Base-by-base conservation (phyloP, 2,329 filamentous ascomycete genomes). In the Fusarium palustre region DNA sequence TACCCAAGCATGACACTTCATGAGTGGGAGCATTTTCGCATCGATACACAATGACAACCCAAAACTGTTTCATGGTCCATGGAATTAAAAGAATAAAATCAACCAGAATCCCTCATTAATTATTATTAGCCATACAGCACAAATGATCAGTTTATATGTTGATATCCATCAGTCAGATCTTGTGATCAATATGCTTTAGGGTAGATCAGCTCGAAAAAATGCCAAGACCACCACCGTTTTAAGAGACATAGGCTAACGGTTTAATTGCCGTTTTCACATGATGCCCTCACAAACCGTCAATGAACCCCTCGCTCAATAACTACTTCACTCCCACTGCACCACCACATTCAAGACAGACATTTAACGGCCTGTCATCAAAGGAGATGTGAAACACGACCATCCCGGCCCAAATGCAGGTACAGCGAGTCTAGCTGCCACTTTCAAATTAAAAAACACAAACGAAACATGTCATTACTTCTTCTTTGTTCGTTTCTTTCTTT, bases 161-260 rank as follows among this genome's bases (percentile, higher is more conserved):
- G 9, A 16, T 22, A 15, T 39, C 12, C 10, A 30, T 25, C 5
- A 11, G 9, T 36, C 2, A 16, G 15, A 5, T 9, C 31, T 24
- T 0, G 12, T 33, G 5, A 22, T 22, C 2, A 3, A 31, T 9
- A 8, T 7, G 24, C 49, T 43, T 4, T 28, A 65, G 60, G 62
- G 62, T 65, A 65, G n/a, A 22, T n/a, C 10, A 13, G 3, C 7
- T 16, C 5, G 3, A 10, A 12, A 24, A 28, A 13, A 24, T 39
- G 41, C 41, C 36, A 65, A 65, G 47, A 43, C 38, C 18, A 47
- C 20, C 4, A 54, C 62, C 41, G 62, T 50, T 63, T 55, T 42
- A 52, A 46, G 31, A 34, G 24, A 43, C n/a, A n/a, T n/a, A n/a
- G n/a, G n/a, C n/a, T 38, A 58, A 67, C 64, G 64, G 49, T 68